Evolutionary conservation across 2,329 filamentous ascomycete species (phyloP).

Genomic region (Triangularia verruculosa): DNA sequence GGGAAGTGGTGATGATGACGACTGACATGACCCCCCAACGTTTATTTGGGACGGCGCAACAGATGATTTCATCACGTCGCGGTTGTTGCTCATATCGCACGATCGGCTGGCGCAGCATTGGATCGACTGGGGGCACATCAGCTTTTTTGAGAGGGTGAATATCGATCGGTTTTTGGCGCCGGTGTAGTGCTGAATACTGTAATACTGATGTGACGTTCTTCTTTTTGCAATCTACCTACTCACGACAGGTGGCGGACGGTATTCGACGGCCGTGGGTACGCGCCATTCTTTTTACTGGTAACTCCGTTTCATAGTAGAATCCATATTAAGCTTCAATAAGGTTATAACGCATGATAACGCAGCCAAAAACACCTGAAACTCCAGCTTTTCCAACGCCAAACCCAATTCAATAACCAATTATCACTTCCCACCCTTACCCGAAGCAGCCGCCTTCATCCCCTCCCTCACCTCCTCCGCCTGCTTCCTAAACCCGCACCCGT

Average conservation of each 20-base stretch:
- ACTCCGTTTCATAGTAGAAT: no score
- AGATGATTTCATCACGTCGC: conserved; percentile 73
- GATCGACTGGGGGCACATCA: conserved; percentile 61
- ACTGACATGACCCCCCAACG: not conserved
- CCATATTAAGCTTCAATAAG: no score
- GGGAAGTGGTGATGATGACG: not conserved
- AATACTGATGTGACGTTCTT: not conserved
- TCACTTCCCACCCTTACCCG: not conserved
- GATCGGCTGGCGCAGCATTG: conserved; percentile 79
- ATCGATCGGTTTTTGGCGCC: conserved; percentile 47
- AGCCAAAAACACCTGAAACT: no score
- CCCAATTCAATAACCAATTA: not conserved
- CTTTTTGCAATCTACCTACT: no score
- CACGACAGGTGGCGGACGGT: no score
- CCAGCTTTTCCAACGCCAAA: not conserved
- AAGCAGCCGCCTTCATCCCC: conserved; percentile 7
- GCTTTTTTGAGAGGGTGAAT: conserved; percentile 58
- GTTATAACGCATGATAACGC: no score
- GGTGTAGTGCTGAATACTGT: conserved; percentile 5
- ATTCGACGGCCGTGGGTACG: no score
- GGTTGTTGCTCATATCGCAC: conserved; percentile 76
- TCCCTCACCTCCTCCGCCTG: conserved; percentile 24
- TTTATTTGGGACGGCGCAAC: not conserved
- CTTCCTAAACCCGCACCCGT: conserved; percentile 30
- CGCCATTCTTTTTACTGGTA: no score